Evolutionary conservation across 2,329 filamentous ascomycete genomes (phyloP).

Genomic region (Alternaria solani): DNA sequence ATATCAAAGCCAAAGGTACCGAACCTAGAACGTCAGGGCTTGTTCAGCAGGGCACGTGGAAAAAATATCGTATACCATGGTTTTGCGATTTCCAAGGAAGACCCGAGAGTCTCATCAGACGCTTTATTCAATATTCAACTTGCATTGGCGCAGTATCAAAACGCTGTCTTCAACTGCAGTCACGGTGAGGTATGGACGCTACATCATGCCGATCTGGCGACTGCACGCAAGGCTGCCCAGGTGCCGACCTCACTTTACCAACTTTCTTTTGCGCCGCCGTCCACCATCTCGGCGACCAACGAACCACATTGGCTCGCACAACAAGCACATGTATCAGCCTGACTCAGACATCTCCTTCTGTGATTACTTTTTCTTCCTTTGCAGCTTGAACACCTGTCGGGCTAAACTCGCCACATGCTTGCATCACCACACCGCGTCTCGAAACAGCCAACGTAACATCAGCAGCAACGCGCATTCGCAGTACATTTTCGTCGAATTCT

Average conservation of each 20-base stretch:
- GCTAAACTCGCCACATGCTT: background rate
- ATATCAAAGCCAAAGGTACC: slow-evolving; percentile 21
- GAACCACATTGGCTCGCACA: slow-evolving; percentile 2
- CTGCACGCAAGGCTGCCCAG: slow-evolving; percentile 8
- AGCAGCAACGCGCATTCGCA: background rate
- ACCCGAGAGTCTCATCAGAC: background rate
- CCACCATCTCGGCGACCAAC: background rate
- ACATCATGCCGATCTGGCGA: slow-evolving; percentile 14
- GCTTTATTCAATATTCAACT: background rate
- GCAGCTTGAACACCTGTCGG: slow-evolving; percentile 3
- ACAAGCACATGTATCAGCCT: slow-evolving; percentile 1
- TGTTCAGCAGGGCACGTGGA: slow-evolving; percentile 3
- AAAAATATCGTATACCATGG: background rate
- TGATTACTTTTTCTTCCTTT: background rate
- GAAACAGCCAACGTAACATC: slow-evolving; percentile 1
- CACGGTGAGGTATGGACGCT: slow-evolving; percentile 10
- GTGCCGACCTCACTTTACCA: slow-evolving; percentile 6
- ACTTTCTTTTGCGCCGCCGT: slow-evolving; percentile 8
- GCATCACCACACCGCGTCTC: background rate
- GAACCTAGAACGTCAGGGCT: slow-evolving; percentile 17
- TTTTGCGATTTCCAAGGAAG: background rate
- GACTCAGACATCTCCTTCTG: background rate
- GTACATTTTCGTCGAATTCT: background rate
- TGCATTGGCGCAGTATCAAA: background rate
- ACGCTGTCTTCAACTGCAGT: slow-evolving; percentile 2